Evolutionary conservation across 1,284 basidiomycete genomes (phyloP), one percentile per base, ranked within the genome.

Genomic region (Leccinum subrobustum): DNA sequence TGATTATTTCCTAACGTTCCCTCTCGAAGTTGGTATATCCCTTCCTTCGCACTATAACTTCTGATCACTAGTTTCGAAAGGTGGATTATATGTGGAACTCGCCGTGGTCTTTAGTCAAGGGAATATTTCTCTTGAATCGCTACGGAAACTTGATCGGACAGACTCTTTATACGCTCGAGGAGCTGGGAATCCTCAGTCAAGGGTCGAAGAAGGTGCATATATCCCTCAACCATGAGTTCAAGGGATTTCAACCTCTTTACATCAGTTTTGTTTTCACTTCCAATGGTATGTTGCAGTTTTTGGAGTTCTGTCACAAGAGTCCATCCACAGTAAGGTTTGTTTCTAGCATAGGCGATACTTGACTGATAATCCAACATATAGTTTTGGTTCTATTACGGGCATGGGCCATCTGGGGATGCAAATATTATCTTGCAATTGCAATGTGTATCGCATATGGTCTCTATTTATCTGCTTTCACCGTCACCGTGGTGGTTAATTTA

Each of bases 341-440:
- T 2, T 18, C 31, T 39, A 29, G 4, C 18, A 18, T 8, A 8
- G 16, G 11, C 1, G 12, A 18, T 12, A 6, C 25, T 27, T 29
- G 8, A 3, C 16, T 47, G n/a, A 52, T 20, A 37, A 20, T 39
- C 20, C 8, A 18, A 6, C 8, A 16, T 18, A 5, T 31, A 65
- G 64, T 65, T 44, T 44, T 54, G 54, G 65, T 65, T 18, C 47
- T 65, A 44, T 20, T 67, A 16, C 55, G 64, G 20, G 65, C 65
- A 0, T 65, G 64, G 62, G 64, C 65, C 14, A 62, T 65, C 14
- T 65, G 64, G 64, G 65, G 64, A 8, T 62, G 65, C 27, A 25
- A 37, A 1, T 8, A 18, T 33, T 4, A 9, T 12, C 20, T 53
- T 16, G 55, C 54, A 6, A 25, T 23, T 2, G 18, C 33, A 11